Percentiles rank a stretch among this genome's conserved stretches.
Evolutionary conservation across 2,329 filamentous ascomycete species (phyloP).

Genomic region (Drechslera avenae): DNA sequence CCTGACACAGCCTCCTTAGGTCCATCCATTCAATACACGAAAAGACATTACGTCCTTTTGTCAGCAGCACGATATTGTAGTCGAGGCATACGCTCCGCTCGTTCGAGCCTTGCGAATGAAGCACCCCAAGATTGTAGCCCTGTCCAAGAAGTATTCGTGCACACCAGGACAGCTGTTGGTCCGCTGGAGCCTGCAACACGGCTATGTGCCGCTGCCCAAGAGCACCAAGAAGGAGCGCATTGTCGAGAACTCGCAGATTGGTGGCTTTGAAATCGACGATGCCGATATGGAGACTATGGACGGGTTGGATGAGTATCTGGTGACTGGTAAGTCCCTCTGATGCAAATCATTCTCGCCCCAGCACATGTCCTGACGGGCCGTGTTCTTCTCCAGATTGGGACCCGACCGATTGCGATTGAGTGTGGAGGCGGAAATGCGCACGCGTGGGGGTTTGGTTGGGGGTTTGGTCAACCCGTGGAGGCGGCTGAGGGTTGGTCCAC

Average conservation of each 20-base stretch:
- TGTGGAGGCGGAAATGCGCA: conserved; percentile 19
- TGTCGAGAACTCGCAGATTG: conserved; percentile 67
- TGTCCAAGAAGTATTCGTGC: conserved; percentile 72
- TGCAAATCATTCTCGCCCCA: not conserved
- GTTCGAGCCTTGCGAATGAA: conserved; percentile 72
- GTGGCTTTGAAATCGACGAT: conserved; percentile 64
- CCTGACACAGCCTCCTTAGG: conserved; percentile 47
- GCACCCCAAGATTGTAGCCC: conserved; percentile 64
- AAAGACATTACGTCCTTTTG: conserved; percentile 70
- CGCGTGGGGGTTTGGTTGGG: conserved; percentile 23
- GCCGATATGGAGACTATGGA: conserved; percentile 69
- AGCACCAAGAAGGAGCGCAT: conserved; percentile 68
- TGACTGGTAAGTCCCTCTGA: conserved; percentile 55
- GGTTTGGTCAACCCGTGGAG: conserved; percentile 20
- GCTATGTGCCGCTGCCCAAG: conserved; percentile 75
- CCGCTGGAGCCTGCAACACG: conserved; percentile 78
- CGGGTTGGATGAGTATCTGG: conserved; percentile 70
- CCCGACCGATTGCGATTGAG: conserved; percentile 50
- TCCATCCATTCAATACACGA: conserved; percentile 79
- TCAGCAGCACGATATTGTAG: conserved; percentile 67
- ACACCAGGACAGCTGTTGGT: conserved; percentile 76
- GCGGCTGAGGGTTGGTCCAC: not conserved
- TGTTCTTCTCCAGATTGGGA: conserved; percentile 49
- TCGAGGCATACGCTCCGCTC: conserved; percentile 82
- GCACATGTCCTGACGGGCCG: not conserved